Conservation (phyloP, 2,329 filamentous ascomycete species). For the Claviceps arundinis region DNA sequence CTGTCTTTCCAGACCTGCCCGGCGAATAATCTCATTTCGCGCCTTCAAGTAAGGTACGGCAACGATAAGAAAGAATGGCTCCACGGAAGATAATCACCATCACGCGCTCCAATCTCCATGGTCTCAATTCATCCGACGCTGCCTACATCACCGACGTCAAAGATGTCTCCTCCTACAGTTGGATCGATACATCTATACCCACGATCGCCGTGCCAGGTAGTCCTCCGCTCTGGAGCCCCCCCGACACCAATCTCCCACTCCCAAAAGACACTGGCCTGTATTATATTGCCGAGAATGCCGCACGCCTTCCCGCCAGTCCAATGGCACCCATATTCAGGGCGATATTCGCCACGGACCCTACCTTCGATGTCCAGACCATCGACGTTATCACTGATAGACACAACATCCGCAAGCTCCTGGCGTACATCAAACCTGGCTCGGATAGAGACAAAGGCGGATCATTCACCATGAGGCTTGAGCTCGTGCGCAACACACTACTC, state of each 20-base stretch:
- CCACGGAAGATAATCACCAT: neutral
- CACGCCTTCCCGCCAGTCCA: conserved; percentile 27
- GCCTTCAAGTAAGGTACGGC: too few species aligned
- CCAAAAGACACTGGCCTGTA: conserved; percentile 25
- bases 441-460: conserved; percentile 13
- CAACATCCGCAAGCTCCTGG: conserved; percentile 34
- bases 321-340: conserved; percentile 34
- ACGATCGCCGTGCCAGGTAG: conserved; percentile 32
- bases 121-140: neutral
- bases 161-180: conserved; percentile 36
- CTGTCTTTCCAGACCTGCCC: too few species aligned
- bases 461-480: conserved; percentile 30
- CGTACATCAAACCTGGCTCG: conserved; percentile 22
- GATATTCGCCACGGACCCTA: conserved; percentile 23
- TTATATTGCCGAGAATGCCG: conserved; percentile 33
- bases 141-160: conserved; percentile 22
- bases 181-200: conserved; percentile 26
- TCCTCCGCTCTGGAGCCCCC: conserved; percentile 22
- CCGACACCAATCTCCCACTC: conserved; percentile 11
- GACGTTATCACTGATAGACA: conserved; percentile 33
- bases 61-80: neutral
- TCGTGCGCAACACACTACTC: conserved; percentile 22
- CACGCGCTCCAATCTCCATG: neutral
- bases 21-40: too few species aligned
- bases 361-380: conserved; percentile 22